Evolutionary conservation across 139 green algal genomes (phyloP).

Genomic region (Medakamo hakoo): DNA sequence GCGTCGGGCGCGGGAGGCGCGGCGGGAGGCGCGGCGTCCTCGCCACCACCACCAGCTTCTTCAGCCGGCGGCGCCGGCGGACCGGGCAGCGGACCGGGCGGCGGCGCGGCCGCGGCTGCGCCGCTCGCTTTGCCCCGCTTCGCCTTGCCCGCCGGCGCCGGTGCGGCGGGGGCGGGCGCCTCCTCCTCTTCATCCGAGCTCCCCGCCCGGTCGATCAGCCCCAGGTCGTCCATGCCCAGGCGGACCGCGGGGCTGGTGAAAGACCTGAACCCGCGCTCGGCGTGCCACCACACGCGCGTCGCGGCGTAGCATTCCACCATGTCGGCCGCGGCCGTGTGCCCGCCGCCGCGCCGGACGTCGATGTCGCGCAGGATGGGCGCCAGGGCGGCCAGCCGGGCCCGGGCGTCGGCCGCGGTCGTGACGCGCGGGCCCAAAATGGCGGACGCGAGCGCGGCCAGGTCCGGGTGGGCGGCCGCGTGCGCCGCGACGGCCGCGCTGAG

Average conservation of each 20-base stretch:
- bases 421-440: background rate
- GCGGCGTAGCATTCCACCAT: slow-evolving; percentile 34
- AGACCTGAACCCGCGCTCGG: slow-evolving; percentile 26
- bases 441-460: background rate
- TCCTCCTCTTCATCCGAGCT: too few relatives aligned
- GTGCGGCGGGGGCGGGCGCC: too few relatives aligned
- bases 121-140: too few relatives aligned
- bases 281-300: slow-evolving; percentile 46
- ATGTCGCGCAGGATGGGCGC: slow-evolving; percentile 23
- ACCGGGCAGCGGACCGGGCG: too few relatives aligned
- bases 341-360: slow-evolving; percentile 20
- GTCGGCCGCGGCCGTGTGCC: slow-evolving; percentile 40
- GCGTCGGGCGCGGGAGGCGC: too few relatives aligned
- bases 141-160: too few relatives aligned
- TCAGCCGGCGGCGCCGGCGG: too few relatives aligned
- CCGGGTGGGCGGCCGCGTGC: background rate
- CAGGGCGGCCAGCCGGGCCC: slow-evolving; percentile 21
- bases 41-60: too few relatives aligned
- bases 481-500: slow-evolving; percentile 4
- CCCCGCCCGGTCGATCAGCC: too few relatives aligned
- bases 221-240: slow-evolving; percentile 32
- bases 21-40: too few relatives aligned
- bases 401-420: slow-evolving; percentile 11
- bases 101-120: too few relatives aligned
- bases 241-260: slow-evolving; percentile 23